These are phyloP conservation scores for Capronia americana DNA, from an alignment of 2,329 filamentous ascomycete species.

Conservation along the genomic window DNA sequence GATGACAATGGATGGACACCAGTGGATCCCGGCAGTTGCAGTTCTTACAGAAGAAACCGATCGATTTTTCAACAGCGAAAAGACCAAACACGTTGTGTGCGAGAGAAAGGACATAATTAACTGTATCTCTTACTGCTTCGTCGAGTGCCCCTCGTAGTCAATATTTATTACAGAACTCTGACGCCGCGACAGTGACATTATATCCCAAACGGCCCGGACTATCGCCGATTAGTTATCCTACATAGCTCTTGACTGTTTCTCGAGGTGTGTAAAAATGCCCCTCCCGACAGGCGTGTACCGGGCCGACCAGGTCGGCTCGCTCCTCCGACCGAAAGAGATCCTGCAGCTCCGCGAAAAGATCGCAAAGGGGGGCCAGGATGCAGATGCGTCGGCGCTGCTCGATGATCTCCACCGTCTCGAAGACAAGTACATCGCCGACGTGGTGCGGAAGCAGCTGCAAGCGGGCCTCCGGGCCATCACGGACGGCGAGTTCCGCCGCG, in stretches of 20 bases:
- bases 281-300: constrained; percentile 47
- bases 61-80: constrained; percentile 1
- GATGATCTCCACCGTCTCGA: constrained; percentile 59
- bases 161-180: too few relatives aligned
- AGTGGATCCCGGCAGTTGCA: constrained; percentile 20
- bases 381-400: too few relatives aligned
- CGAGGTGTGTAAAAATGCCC: too few relatives aligned
- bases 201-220: too few relatives aligned
- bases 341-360: constrained; percentile 58
- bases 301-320: constrained; percentile 64
- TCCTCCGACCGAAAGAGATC: constrained; percentile 59
- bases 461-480: constrained; percentile 60
- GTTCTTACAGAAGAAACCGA: background rate
- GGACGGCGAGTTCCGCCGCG: constrained; percentile 64
- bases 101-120: too few relatives aligned
- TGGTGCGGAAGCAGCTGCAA: constrained; percentile 58
- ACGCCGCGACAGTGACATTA: too few relatives aligned
- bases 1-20: background rate
- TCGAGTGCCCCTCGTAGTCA: too few relatives aligned
- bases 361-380: too few relatives aligned
- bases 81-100: too few relatives aligned
- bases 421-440: constrained; percentile 57
- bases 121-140: too few relatives aligned
- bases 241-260: too few relatives aligned
- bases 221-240: too few relatives aligned